These are phyloP conservation scores for Pyricularia pennisetigena DNA, from an alignment of 2,329 filamentous ascomycete species.

Conservation along the genomic window DNA sequence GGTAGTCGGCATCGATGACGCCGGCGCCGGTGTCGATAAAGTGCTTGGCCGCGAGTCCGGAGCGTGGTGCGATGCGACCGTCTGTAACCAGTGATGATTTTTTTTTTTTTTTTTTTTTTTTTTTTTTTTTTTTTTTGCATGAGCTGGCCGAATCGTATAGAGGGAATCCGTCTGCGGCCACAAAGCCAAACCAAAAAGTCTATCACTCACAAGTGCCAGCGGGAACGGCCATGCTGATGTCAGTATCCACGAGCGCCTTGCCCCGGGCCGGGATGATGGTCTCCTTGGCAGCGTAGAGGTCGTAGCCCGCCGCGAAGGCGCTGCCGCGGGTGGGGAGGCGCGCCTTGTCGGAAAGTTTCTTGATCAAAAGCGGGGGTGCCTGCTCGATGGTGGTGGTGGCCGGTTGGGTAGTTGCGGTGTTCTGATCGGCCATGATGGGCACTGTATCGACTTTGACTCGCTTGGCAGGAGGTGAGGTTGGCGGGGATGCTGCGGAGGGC, in stretches of 20 bases:
- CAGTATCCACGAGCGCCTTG: constrained; percentile 81
- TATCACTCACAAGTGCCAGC: constrained; percentile 73
- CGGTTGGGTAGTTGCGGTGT: constrained; percentile 9
- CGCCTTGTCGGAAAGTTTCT: constrained; percentile 77
- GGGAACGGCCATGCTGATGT: constrained; percentile 83
- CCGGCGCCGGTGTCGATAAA: constrained; percentile 94
- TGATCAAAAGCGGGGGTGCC: constrained; percentile 64
- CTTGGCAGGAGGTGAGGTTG: constrained; percentile 69
- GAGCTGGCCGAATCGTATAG: not conserved
- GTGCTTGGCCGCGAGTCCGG: constrained; percentile 85
- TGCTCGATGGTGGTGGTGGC: constrained; percentile 24
- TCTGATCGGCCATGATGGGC: constrained; percentile 16
- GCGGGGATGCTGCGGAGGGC: constrained; percentile 38
- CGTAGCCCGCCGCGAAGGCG: constrained; percentile 85
- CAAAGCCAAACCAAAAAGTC: not conserved
- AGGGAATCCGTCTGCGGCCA: too few relatives aligned
- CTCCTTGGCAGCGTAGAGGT: constrained; percentile 72
- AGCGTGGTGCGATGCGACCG: constrained; percentile 80
- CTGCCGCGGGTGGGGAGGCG: constrained; percentile 80
- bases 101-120: too few relatives aligned
- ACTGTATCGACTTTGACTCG: constrained; percentile 55
- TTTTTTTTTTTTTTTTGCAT: too few relatives aligned
- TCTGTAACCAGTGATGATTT: constrained; percentile 38
- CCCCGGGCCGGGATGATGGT: constrained; percentile 71
- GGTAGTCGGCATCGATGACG: constrained; percentile 96